A percentile compares a stretch with the other conserved stretches of the same genome.
Conservation (phyloP, 176 grass and related monocot genomes). For the Calamus simplicifolius region DNA sequence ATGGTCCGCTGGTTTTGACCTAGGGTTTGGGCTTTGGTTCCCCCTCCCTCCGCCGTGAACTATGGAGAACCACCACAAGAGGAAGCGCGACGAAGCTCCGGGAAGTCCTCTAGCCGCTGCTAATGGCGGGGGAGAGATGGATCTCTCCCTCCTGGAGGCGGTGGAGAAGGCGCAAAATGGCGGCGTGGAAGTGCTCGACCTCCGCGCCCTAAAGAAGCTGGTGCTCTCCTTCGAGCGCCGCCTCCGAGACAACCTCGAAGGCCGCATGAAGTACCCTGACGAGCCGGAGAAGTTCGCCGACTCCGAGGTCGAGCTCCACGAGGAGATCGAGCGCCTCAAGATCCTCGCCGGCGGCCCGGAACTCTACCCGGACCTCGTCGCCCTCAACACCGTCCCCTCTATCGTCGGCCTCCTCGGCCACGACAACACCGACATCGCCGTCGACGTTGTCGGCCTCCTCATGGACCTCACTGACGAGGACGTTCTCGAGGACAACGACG, state of each 20-base stretch:
- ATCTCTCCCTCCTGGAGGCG: slow-evolving; percentile 48
- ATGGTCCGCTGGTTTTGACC: too few relatives aligned
- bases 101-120: neutral
- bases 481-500: slow-evolving; percentile 49
- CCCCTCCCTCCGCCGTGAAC: neutral
- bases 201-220: slow-evolving; percentile 67
- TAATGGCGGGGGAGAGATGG: slow-evolving; percentile 8
- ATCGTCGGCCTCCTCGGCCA: slow-evolving; percentile 73
- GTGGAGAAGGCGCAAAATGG: slow-evolving; percentile 24
- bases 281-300: slow-evolving; percentile 75
- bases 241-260: slow-evolving; percentile 88
- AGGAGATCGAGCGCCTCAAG: slow-evolving; percentile 66
- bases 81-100: slow-evolving; percentile 31
- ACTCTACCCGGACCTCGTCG: slow-evolving; percentile 76
- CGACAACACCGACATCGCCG: slow-evolving; percentile 78
- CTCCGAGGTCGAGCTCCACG: slow-evolving; percentile 77
- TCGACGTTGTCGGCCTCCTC: slow-evolving; percentile 71
- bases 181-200: slow-evolving; percentile 67
- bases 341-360: slow-evolving; percentile 76
- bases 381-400: slow-evolving; percentile 52
- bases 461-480: slow-evolving; percentile 84
- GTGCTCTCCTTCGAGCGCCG: slow-evolving; percentile 82
- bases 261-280: slow-evolving; percentile 85
- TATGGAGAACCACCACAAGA: slow-evolving; percentile 39
- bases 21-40: slow-evolving; percentile 13